A percentile compares a stretch with the other conserved stretches of the same genome.
These are phyloP conservation scores for Bacidia gigantensis DNA, from an alignment of 495 filamentous ascomycete species.

Conservation along the genomic window DNA sequence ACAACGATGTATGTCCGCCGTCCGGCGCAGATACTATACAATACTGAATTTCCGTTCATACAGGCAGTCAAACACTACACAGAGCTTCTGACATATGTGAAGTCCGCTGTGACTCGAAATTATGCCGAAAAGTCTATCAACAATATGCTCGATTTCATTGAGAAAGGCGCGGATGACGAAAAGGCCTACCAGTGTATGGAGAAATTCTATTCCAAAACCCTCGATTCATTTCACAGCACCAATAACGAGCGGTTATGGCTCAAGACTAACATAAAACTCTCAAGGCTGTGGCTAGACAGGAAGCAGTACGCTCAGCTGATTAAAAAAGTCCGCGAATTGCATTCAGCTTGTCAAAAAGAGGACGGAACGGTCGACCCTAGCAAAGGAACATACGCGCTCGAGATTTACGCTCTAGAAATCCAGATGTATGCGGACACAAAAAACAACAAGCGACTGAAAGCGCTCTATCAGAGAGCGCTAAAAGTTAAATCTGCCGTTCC, in stretches of 20 bases:
- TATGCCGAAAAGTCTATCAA: conserved; percentile 99
- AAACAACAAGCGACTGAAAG: conserved; percentile 95
- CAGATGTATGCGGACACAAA: conserved; percentile 96
- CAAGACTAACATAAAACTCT: conserved; percentile 96
- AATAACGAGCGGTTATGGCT: conserved; percentile 97
- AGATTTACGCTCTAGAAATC: conserved; percentile 94
- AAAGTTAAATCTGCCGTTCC: conserved; percentile 88
- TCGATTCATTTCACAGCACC: conserved; percentile 87
- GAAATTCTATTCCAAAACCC: conserved; percentile 84
- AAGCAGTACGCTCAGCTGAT: conserved; percentile 73
- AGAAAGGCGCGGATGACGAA: conserved; percentile 76
- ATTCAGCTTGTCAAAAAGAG: conserved; percentile 74
- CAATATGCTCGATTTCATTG: conserved; percentile 97
- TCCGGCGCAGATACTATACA: too few species aligned
- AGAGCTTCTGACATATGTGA: conserved; percentile 94
- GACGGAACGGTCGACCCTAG: conserved; percentile 87
- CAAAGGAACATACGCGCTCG: conserved; percentile 91
- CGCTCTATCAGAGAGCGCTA: conserved; percentile 78
- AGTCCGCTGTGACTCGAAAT: conserved; percentile 90
- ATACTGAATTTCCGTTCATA: conserved; percentile 1
- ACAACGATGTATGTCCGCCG: conserved; percentile 62
- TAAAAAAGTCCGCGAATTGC: conserved; percentile 76
- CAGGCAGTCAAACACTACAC: conserved; percentile 91
- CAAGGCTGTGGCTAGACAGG: conserved; percentile 75
- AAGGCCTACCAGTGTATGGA: conserved; percentile 79